Conservation (phyloP, 129 eudicot genomes). For the Mikania micrantha region DNA sequence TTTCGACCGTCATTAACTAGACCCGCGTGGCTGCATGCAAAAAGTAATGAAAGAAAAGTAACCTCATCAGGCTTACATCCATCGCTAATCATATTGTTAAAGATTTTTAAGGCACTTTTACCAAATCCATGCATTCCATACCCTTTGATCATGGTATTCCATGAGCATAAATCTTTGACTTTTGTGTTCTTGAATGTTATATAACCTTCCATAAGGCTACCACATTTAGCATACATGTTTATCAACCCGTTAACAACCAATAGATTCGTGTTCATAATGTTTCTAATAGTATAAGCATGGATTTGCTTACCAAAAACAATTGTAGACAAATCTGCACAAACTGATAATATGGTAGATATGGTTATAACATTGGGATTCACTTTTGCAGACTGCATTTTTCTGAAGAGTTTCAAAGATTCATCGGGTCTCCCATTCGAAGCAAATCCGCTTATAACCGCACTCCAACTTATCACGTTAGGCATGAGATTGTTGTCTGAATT, state of each 20-base stretch:
- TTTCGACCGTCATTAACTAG: slow-evolving; percentile 51
- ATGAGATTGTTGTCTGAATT: slow-evolving; percentile 9
- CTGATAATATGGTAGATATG: slow-evolving; percentile 43
- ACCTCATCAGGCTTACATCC: slow-evolving; percentile 59
- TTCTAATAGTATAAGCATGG: slow-evolving; percentile 49
- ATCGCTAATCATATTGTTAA: slow-evolving; percentile 35
- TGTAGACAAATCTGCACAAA: slow-evolving; percentile 61
- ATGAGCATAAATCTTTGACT: slow-evolving; percentile 39
- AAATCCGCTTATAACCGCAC: slow-evolving; percentile 55
- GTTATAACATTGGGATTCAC: slow-evolving; percentile 49
- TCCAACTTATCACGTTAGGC: slow-evolving; percentile 71
- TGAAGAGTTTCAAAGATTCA: slow-evolving; percentile 55
- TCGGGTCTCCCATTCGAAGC: slow-evolving; percentile 40
- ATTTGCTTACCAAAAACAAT: slow-evolving; percentile 45
- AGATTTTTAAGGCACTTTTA: slow-evolving; percentile 33
- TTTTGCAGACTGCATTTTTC: slow-evolving; percentile 51
- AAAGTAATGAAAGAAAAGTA: slow-evolving; percentile 67
- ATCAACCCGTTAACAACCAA: slow-evolving; percentile 57
- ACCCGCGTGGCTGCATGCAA: slow-evolving; percentile 74
- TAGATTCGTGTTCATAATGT: slow-evolving; percentile 11
- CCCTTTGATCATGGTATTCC: slow-evolving; percentile 76
- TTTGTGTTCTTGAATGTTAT: slow-evolving; percentile 34
- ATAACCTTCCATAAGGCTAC: slow-evolving; percentile 40
- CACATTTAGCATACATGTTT: slow-evolving; percentile 66
- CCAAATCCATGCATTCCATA: slow-evolving; percentile 76